These are phyloP conservation scores for Microdochium nivale DNA, from an alignment of 2,329 filamentous ascomycete species.

Conservation along the genomic window DNA sequence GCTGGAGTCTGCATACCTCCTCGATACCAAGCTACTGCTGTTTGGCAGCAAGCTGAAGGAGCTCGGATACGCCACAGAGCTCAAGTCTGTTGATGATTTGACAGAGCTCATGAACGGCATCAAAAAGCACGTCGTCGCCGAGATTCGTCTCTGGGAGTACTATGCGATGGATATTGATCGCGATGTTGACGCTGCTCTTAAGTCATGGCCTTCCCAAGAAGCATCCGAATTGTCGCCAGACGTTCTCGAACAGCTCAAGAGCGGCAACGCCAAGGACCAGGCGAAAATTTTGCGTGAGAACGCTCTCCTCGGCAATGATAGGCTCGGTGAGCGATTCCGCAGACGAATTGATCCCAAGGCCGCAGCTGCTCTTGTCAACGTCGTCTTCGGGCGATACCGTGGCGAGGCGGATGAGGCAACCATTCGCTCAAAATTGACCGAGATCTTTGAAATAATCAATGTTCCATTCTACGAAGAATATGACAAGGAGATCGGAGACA, in stretches of 20 bases:
- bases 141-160: constrained; percentile 84
- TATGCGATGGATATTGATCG: constrained; percentile 76
- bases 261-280: constrained; percentile 35
- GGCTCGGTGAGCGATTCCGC: constrained; percentile 71
- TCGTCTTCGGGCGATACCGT: constrained; percentile 60
- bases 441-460: constrained; percentile 76
- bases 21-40: constrained; percentile 58
- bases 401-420: constrained; percentile 40
- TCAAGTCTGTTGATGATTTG: constrained; percentile 65
- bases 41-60: constrained; percentile 66
- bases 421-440: constrained; percentile 44
- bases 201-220: constrained; percentile 58
- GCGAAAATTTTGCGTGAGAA: constrained; percentile 59
- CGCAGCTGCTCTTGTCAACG: constrained; percentile 59
- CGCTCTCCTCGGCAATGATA: constrained; percentile 62
- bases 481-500: constrained; percentile 71
- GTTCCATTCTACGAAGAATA: constrained; percentile 88
- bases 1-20: constrained; percentile 54
- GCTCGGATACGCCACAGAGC: constrained; percentile 66
- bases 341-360: constrained; percentile 61
- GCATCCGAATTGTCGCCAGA: constrained; percentile 13
- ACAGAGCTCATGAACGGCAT: constrained; percentile 74
- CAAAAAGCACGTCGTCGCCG: constrained; percentile 69
- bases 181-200: constrained; percentile 58
- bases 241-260: constrained; percentile 38